These are phyloP conservation scores for Eucalyptus polybractea DNA, from an alignment of 345 rosid species.

Conservation along the genomic window DNA sequence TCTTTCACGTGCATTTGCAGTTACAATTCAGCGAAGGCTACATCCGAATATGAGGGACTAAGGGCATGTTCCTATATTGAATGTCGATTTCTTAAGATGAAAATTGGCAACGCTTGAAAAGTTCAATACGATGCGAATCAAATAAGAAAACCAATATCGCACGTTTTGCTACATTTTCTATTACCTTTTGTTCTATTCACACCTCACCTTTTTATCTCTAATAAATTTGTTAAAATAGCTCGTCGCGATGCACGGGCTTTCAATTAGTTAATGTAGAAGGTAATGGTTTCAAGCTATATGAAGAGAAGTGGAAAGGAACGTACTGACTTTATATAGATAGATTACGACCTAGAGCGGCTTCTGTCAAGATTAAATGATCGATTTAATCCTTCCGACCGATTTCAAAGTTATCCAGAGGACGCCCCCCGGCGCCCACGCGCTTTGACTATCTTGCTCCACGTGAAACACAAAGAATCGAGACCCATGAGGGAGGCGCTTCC, in stretches of 20 bases:
- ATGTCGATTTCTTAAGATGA: background rate
- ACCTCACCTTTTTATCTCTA: background rate
- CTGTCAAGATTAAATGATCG: background rate
- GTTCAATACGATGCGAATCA: background rate
- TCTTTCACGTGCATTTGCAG: background rate
- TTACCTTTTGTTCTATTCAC: background rate
- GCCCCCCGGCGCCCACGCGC: background rate
- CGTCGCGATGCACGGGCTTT: background rate
- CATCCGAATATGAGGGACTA: background rate
- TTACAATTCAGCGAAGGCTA: background rate
- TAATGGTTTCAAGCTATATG: background rate
- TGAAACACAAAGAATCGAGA: too few species aligned
- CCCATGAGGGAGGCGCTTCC: too few species aligned
- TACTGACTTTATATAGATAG: accelerated
- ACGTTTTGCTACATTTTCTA: background rate
- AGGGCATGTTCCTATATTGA: background rate
- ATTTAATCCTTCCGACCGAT: background rate
- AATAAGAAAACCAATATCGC: background rate
- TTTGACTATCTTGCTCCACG: background rate
- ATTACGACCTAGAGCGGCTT: background rate
- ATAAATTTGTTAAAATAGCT: background rate
- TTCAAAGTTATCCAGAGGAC: background rate
- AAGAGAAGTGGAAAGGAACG: background rate
- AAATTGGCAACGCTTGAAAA: background rate
- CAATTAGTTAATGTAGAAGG: background rate